A percentile compares a stretch with the other conserved stretches of the same genome.
These are phyloP conservation scores for Debaryomyces singareniensis DNA, from an alignment of 1,139 yeast species.

Conservation along the genomic window DNA sequence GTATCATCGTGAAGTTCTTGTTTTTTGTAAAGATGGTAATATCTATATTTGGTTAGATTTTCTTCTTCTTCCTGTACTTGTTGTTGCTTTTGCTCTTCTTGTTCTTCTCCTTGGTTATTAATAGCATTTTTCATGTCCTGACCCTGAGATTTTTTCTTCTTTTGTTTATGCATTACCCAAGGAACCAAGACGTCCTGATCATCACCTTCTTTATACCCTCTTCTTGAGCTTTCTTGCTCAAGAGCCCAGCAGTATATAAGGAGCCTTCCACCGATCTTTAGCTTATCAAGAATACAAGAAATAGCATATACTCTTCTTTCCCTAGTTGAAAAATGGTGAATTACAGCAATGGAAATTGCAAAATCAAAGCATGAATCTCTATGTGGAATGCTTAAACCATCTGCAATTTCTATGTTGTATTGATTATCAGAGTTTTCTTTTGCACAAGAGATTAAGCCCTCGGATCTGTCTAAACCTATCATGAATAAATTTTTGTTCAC, in stretches of 20 bases:
- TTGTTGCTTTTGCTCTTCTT: constrained; percentile 6
- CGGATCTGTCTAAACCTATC: constrained; percentile 80
- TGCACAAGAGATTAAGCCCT: constrained; percentile 73
- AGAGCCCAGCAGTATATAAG: constrained; percentile 94
- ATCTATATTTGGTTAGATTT: constrained; percentile 64
- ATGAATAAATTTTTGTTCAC: constrained; percentile 63
- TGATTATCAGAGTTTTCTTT: constrained; percentile 29
- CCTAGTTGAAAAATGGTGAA: constrained; percentile 88
- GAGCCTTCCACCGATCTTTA: constrained; percentile 58
- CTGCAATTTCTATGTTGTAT: constrained; percentile 56
- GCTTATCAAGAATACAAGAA: constrained; percentile 52
- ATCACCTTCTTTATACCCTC: constrained; percentile 87
- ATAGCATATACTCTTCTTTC: constrained; percentile 76
- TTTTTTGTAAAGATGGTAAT: constrained; percentile 75
- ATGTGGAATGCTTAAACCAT: constrained; percentile 72
- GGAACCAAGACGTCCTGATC: constrained; percentile 94
- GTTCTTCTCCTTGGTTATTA: constrained; percentile 11
- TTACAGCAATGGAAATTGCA: constrained; percentile 92
- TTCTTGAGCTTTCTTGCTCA: constrained; percentile 78
- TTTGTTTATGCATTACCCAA: constrained; percentile 66
- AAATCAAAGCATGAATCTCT: constrained; percentile 60
- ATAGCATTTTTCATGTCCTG: constrained; percentile 8
- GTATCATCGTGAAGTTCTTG: constrained; percentile 80
- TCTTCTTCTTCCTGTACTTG: constrained; percentile 8
- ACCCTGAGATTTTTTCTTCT: constrained; percentile 1